These are phyloP conservation scores for Ganoderma boninense DNA, from an alignment of 1,284 basidiomycete genomes.

Conservation along the genomic window DNA sequence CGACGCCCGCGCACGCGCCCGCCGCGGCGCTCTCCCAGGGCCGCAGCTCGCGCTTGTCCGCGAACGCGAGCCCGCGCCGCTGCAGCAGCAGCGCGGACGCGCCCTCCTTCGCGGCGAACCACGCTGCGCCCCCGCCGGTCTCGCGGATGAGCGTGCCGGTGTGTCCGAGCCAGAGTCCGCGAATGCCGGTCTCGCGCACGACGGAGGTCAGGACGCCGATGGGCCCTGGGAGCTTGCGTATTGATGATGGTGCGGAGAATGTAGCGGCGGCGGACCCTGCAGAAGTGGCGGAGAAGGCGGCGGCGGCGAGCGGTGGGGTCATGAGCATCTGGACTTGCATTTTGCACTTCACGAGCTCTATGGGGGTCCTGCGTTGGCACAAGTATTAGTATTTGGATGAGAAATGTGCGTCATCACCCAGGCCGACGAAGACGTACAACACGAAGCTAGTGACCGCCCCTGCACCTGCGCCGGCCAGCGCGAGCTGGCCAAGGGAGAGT, in stretches of 20 bases:
- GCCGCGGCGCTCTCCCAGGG: conserved; percentile 87
- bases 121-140: conserved; percentile 86
- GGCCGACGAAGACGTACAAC: conserved; percentile 57
- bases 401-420: no score
- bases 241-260: conserved; percentile 27
- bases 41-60: conserved; percentile 59
- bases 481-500: conserved; percentile 71
- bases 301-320: conserved; percentile 37
- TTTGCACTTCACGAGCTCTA: conserved; percentile 93
- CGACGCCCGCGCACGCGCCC: conserved; percentile 88
- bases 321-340: conserved; percentile 94
- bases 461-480: conserved; percentile 81
- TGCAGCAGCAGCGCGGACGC: conserved; percentile 65
- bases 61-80: conserved; percentile 43
- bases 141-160: conserved; percentile 88
- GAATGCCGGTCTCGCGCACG: conserved; percentile 71
- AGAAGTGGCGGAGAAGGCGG: conserved; percentile 13
- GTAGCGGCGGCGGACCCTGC: conserved; percentile 27
- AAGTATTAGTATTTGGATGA: no score
- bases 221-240: conserved; percentile 62
- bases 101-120: conserved; percentile 90
- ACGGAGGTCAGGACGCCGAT: conserved; percentile 72
- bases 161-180: conserved; percentile 89
- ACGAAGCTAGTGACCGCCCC: conserved; percentile 87
- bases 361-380: conserved; percentile 69